Evolutionary conservation across 2,329 filamentous ascomycete species (phyloP).

Genomic region (Hymenoscyphus repandus): DNA sequence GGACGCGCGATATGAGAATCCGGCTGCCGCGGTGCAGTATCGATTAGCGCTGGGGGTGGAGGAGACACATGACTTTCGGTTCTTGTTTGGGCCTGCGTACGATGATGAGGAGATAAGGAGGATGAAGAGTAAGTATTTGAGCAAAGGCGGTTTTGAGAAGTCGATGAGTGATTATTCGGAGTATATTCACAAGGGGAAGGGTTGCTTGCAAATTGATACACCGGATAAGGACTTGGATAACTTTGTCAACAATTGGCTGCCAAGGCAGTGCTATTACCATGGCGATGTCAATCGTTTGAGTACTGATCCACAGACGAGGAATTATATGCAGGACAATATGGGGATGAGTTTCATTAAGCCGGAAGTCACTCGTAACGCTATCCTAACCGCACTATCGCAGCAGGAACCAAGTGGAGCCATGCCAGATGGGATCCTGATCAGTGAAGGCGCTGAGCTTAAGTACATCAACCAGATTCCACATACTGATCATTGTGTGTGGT

Average conservation of each 20-base stretch:
- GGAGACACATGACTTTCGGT: constrained; percentile 44
- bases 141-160: constrained; percentile 42
- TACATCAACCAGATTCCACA: constrained; percentile 59
- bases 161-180: constrained; percentile 42
- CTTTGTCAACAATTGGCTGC: constrained; percentile 55
- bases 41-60: constrained; percentile 35
- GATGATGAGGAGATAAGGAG: constrained; percentile 44
- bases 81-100: constrained; percentile 49
- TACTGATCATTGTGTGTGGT: constrained; percentile 55
- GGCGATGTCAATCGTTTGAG: constrained; percentile 54
- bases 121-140: constrained; percentile 45
- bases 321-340: constrained; percentile 57
- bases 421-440: constrained; percentile 51
- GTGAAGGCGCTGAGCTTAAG: constrained; percentile 50
- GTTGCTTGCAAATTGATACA: constrained; percentile 47
- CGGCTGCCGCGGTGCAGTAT: constrained; percentile 49
- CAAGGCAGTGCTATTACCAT: constrained; percentile 53
- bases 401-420: constrained; percentile 51
- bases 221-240: constrained; percentile 51
- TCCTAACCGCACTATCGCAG: constrained; percentile 46
- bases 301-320: constrained; percentile 54
- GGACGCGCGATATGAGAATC: constrained; percentile 51
- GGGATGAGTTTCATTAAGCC: constrained; percentile 54
- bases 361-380: constrained; percentile 41
- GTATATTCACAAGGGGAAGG: constrained; percentile 46